Base-by-base conservation (phyloP, 768 basidiomycete genomes). In the Boletus bicolor region DNA sequence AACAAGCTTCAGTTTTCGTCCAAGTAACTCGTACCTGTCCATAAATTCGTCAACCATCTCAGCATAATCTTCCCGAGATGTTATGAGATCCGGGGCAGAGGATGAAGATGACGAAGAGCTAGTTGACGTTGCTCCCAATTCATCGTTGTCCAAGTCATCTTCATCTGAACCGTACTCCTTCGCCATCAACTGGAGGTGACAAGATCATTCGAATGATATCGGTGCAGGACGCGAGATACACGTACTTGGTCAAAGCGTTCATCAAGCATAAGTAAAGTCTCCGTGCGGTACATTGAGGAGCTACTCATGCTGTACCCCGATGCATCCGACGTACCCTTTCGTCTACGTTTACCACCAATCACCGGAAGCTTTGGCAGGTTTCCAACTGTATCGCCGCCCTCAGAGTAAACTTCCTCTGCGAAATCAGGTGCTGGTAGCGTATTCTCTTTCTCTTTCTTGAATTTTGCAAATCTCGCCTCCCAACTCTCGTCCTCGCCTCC, bases 241-340 rank as follows among this genome's bases (percentile, higher is more conserved):
- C 79, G 58, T 61, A 93, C 97, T 79, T 93, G 85, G 64, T 98
- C 95, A 67, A 98, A 99, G 11, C 86, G 82, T 66, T 98, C 93
- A 66, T 99, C 97, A 42, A 99, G 77, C 2, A 86, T 88, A 49
- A 91, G 84, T 30, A 98, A 73, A 1, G 92, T 86, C 62, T 93
- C 89, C 60, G 91, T 98, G 44, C 97, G 84, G 74, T 84, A 90
- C 90, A 98, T 93, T 14, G 93, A 93, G 4, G 93, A 93, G 64
- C 92, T 94, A 70, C 91, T 96, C 94, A 99, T 98, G 68, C 89
- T 92, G 77, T 96, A 96, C 12, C 92, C 94, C 21, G 91, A 93
- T 9, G 91, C 93, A 59, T 93, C 89, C 49, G 90, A 93, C 0
- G 84, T 78, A 4, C 85, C 86, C 62, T 85, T 85, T 60, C 84